Evolutionary conservation across 495 filamentous ascomycete genomes (phyloP).

Genomic region (Neurospora sp.): DNA sequence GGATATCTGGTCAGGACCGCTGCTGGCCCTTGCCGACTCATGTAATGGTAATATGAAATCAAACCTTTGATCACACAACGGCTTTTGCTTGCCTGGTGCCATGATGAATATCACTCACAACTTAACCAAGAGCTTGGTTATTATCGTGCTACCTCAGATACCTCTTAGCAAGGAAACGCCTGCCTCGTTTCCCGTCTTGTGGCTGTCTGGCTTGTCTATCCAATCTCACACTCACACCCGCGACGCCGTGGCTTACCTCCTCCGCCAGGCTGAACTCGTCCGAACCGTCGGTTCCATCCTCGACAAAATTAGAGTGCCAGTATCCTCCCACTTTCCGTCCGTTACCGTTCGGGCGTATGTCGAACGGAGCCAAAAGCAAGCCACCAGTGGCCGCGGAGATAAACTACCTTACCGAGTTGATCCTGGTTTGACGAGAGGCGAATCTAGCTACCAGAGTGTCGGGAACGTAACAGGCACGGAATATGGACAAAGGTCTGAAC

Average conservation of each 20-base stretch:
- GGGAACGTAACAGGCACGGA: no score
- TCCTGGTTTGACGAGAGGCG: not conserved
- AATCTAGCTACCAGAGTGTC: no score
- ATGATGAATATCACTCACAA: not conserved
- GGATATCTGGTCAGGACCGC: not conserved
- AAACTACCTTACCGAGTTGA: not conserved
- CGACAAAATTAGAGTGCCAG: not conserved
- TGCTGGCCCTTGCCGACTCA: not conserved
- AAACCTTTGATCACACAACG: not conserved
- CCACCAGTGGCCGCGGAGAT: not conserved
- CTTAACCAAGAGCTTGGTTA: not conserved
- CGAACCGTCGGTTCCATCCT: not conserved
- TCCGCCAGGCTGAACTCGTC: not conserved
- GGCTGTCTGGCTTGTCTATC: not conserved
- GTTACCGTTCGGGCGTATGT: not conserved
- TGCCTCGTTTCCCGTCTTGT: not conserved
- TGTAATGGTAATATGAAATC: not conserved
- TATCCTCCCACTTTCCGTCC: not conserved
- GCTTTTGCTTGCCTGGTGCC: not conserved
- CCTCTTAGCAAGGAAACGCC: not conserved
- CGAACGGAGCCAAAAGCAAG: not conserved
- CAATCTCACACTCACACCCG: not conserved
- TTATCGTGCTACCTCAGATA: not conserved
- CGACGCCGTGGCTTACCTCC: not conserved
- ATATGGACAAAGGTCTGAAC: no score